Conservation (phyloP, 257 asterid genomes). For the Prunella vulgaris region DNA sequence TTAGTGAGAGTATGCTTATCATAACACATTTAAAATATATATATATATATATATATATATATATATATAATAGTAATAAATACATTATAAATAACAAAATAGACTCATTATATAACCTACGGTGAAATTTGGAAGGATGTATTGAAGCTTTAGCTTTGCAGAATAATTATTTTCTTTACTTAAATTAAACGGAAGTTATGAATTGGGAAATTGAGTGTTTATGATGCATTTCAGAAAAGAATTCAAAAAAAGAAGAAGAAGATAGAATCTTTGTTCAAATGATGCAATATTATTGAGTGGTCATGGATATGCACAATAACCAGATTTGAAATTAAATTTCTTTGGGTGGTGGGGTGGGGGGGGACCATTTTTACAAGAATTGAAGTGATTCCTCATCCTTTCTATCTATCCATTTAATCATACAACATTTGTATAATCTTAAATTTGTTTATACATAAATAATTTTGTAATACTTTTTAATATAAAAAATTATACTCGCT, state of each 20-base stretch:
- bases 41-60: no score
- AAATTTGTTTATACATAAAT: no score
- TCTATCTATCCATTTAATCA: neutral
- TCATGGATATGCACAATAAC: slow-evolving; percentile 20
- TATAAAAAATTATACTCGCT: no score
- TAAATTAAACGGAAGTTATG: slow-evolving; percentile 11
- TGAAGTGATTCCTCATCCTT: slow-evolving; percentile 9
- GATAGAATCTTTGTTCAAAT: slow-evolving; percentile 20
- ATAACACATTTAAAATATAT: no score
- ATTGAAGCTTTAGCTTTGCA: no score
- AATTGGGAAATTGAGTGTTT: slow-evolving; percentile 16
- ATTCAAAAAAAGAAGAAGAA: neutral
- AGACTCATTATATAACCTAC: no score
- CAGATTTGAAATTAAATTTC: slow-evolving; percentile 12
- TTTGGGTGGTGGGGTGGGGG: neutral
- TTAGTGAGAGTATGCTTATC: no score
- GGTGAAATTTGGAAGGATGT: no score
- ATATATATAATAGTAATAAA: no score
- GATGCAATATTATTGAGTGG: slow-evolving; percentile 23
- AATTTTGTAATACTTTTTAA: no score
- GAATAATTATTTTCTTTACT: no score
- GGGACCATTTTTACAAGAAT: slow-evolving; percentile 35
- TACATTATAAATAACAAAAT: no score
- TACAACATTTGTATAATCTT: slow-evolving; percentile 1
- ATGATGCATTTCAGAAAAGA: neutral